Evolutionary conservation across 2,329 filamentous ascomycete species (phyloP), one percentile per base, ranked within the genome.

Genomic region (Simplicillium aogashimaense): DNA sequence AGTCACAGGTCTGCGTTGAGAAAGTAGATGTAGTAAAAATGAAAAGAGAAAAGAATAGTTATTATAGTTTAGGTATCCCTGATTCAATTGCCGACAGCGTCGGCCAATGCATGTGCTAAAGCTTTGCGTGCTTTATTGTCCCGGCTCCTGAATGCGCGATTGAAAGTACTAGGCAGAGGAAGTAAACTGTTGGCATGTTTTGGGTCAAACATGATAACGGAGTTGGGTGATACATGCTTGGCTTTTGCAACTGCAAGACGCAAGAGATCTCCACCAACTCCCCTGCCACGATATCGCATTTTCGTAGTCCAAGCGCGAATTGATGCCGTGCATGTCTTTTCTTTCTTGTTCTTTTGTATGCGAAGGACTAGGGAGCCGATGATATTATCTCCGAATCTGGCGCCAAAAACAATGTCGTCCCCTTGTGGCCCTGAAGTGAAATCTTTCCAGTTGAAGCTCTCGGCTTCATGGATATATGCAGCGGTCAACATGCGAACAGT

Each of bases 231-330:
- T 37, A 78, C 76, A 48, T 70, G 71, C 58, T 76, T 74, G 47
- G 74, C 72, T 40, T 81, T 79, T 36, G 81, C 56, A 7, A 88
- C 76, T 2, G 82, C 84, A 50, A 85, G 80, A 49, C 83, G 76
- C 36, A 94, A 63, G 57, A 95, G 60, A 35, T 79, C 82, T 3
- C 68, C 69, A 1, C 86, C 87, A 7, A 92, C 66, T 1, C 86
- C 86, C 43, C 75, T 76, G 20, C 72, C 66, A 15, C 87, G 72
- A 58, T 87, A 92, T 49, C 72, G 69, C 37, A 79, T 59, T 56
- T 70, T 73, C 1, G 88, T 85, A 2, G 86, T 89, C 86, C 87
- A 94, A 3, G 82, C 87, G 13, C 83, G 75, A 39, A 95, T 78
- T 28, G 83, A 61, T 3, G 78, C 83, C 43, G 69, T 72, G 36